Percentiles rank a stretch among this genome's conserved stretches.
Conservation (phyloP, 352 stramenopile species). For the Pythium monospermum region DNA sequence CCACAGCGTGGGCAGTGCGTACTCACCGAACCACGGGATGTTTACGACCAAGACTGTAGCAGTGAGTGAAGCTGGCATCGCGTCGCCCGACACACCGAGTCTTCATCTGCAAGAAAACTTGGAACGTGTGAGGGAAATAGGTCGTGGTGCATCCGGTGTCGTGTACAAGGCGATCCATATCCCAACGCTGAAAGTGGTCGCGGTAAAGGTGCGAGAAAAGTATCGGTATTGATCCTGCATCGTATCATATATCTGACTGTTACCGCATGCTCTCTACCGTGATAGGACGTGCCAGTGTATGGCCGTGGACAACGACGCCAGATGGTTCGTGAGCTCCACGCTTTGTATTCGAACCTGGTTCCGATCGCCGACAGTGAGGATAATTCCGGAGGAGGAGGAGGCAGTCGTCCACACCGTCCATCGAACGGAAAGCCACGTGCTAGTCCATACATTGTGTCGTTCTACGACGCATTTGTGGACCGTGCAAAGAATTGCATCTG, state of each 20-base stretch:
- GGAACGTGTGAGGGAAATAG: conserved; percentile 71
- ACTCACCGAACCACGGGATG: conserved; percentile 84
- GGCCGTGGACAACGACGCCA: conserved; percentile 76
- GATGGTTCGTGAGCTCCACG: conserved; percentile 88
- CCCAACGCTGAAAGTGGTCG: conserved; percentile 86
- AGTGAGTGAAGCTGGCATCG: conserved; percentile 82
- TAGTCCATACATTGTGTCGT: conserved; percentile 88
- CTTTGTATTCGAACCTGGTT: conserved; percentile 86
- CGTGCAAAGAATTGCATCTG: conserved; percentile 84
- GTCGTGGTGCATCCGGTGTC: conserved; percentile 73
- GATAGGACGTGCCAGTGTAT: conserved; percentile 81
- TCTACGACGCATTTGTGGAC: conserved; percentile 91
- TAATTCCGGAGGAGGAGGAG: background rate
- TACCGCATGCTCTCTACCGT: background rate
- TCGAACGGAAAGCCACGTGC: conserved; percentile 20
- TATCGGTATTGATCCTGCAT: too few species aligned
- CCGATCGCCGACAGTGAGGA: conserved; percentile 55
- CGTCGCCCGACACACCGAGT: conserved; percentile 67
- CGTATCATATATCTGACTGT: too few species aligned
- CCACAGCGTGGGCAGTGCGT: conserved; percentile 72
- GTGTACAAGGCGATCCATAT: conserved; percentile 91
- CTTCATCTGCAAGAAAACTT: conserved; percentile 84
- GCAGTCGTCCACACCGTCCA: background rate
- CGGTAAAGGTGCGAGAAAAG: conserved; percentile 83
- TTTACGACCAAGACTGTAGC: conserved; percentile 82